Evolutionary conservation across 345 rosid species (phyloP).

Genomic region (Trapa bicornis): DNA sequence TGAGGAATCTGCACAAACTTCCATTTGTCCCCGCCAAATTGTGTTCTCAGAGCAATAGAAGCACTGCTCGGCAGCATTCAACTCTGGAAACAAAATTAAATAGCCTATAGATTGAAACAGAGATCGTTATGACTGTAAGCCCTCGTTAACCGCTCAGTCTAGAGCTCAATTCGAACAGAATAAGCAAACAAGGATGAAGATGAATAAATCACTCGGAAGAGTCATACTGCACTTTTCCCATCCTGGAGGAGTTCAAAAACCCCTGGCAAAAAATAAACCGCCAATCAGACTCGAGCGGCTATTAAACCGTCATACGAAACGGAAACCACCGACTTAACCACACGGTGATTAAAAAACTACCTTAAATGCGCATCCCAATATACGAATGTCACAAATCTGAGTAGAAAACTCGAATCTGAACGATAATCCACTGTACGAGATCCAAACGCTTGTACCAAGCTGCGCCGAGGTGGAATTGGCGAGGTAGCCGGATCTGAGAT

Average conservation of each 20-base stretch:
- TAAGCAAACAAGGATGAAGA: neutral
- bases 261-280: neutral
- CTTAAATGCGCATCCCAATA: neutral
- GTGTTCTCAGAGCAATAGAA: neutral
- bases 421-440: neutral
- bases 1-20: conserved; percentile 28
- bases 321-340: neutral
- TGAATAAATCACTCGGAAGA: neutral
- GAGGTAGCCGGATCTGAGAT: neutral
- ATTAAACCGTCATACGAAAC: neutral
- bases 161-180: neutral
- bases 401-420: neutral
- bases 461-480: conserved; percentile 4
- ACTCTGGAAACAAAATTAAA: neutral
- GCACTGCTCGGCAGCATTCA: conserved; percentile 8
- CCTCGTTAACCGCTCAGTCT: neutral
- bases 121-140: neutral
- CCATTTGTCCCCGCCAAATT: conserved; percentile 41
- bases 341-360: neutral
- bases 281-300: neutral
- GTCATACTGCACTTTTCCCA: neutral
- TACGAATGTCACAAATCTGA: neutral
- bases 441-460: neutral
- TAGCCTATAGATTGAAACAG: neutral
- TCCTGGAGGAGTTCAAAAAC: neutral